Evolutionary conservation across 192 early-diverging fungal genomes (phyloP).

Genomic region (Funneliformis geosporum): DNA sequence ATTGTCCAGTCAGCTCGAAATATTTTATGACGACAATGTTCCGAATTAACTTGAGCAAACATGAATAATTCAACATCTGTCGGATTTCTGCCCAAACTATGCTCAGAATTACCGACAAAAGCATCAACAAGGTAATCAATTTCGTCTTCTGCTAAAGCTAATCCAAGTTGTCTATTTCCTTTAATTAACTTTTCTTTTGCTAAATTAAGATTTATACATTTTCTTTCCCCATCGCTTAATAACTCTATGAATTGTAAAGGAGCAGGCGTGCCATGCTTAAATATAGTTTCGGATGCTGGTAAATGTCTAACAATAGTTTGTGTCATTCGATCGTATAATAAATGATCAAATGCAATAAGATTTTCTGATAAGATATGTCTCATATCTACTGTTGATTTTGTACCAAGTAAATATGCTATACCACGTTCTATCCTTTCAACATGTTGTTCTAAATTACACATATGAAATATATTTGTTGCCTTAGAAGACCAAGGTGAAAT

Average conservation of each 20-base stretch:
- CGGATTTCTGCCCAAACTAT: conserved; percentile 76
- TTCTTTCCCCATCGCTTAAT: conserved; percentile 37
- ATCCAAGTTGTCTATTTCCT: conserved; percentile 89
- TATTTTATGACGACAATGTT: conserved; percentile 99
- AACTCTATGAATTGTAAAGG: conserved; percentile 57
- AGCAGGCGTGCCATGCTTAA: conserved; percentile 70
- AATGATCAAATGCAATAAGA: conserved; percentile 50
- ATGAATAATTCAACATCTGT: conserved; percentile 99
- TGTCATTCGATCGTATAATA: conserved; percentile 95
- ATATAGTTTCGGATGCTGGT: conserved; percentile 66
- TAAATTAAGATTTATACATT: conserved; percentile 22
- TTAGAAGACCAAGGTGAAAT: conserved; percentile 99
- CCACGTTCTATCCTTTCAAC: conserved; percentile 92
- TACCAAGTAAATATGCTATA: conserved; percentile 66
- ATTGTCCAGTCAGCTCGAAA: conserved; percentile 99
- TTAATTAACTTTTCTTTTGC: conserved; percentile 65
- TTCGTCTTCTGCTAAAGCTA: conserved; percentile 96
- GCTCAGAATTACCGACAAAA: conserved; percentile 61
- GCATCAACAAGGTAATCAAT: conserved; percentile 92
- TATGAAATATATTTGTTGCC: conserved; percentile 95
- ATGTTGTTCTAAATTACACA: conserved; percentile 76
- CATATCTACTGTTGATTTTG: conserved; percentile 38
- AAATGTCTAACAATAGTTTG: conserved; percentile 69
- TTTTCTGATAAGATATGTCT: conserved; percentile 36
- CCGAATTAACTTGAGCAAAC: conserved; percentile 99